Percentiles rank a stretch among this genome's conserved stretches.
Evolutionary conservation across 768 basidiomycete species (phyloP).

Genomic region (Boletus edulis): DNA sequence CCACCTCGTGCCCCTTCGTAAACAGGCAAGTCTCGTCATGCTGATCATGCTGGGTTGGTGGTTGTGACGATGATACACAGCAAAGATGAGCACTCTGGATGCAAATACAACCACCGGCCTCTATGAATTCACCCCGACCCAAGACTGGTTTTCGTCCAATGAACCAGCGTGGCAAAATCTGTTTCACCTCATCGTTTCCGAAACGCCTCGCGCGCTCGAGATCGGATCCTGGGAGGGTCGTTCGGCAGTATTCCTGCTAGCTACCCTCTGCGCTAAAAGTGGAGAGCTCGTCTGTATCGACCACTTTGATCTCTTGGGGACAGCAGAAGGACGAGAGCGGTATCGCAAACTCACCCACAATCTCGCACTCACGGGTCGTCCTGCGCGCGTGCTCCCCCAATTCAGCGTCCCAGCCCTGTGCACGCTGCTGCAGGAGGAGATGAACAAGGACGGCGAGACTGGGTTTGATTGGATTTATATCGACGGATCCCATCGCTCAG

Average conservation of each 20-base stretch:
- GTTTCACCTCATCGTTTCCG: conserved; percentile 37
- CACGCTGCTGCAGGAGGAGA: conserved; percentile 47
- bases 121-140: conserved; percentile 47
- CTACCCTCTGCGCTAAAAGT: conserved; percentile 41
- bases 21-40: background rate
- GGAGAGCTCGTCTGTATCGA: conserved; percentile 55
- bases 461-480: conserved; percentile 62
- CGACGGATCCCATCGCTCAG: conserved; percentile 58
- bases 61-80: conserved; percentile 8
- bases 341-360: conserved; percentile 45
- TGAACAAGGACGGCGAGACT: conserved; percentile 22
- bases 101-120: conserved; percentile 1
- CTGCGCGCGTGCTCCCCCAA: conserved; percentile 44
- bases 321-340: conserved; percentile 46
- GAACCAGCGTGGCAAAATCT: conserved; percentile 41
- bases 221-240: conserved; percentile 67
- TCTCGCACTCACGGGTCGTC: conserved; percentile 42
- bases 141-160: conserved; percentile 57
- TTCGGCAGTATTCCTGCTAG: conserved; percentile 54
- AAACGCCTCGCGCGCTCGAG: conserved; percentile 48
- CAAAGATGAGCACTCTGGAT: conserved; percentile 10
- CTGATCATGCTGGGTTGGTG: background rate
- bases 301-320: conserved; percentile 54
- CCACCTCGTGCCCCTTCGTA: background rate
- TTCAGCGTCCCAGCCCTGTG: conserved; percentile 55